Conservation (phyloP, 495 filamentous ascomycete species). For the Copromyces sp. region DNA sequence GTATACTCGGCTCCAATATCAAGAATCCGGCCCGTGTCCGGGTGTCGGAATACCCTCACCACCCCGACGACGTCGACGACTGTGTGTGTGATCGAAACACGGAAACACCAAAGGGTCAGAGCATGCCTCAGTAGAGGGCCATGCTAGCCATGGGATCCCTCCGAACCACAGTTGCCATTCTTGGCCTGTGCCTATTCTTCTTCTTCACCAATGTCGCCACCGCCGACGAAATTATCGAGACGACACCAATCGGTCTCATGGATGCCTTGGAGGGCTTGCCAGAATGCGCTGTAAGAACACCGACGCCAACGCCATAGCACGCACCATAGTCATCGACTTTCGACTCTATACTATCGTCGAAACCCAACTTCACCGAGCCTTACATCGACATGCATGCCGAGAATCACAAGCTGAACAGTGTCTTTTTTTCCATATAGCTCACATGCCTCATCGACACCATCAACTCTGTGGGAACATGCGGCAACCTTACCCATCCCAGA, state of each 20-base stretch:
- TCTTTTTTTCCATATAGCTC: not conserved
- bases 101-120: not conserved
- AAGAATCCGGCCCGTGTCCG: not conserved
- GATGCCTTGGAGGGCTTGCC: conserved; percentile 2
- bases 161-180: conserved; percentile 5
- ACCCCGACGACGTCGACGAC: not conserved
- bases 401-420: conserved; percentile 1
- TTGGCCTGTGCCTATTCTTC: conserved; percentile 5
- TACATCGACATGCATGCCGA: not conserved
- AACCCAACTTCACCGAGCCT: not conserved
- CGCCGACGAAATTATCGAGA: not conserved
- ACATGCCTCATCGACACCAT: conserved; percentile 2
- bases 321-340: not conserved
- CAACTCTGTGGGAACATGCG: conserved; percentile 10
- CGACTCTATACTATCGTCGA: not conserved
- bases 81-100: not conserved
- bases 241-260: not conserved
- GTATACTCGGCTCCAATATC: not conserved
- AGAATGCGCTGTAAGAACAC: conserved; percentile 5
- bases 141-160: conserved; percentile 2
- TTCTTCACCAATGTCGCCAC: conserved; percentile 1
- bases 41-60: not conserved
- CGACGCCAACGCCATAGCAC: not conserved
- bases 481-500: not conserved
- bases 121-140: not conserved